Evolutionary conservation across 2,329 filamentous ascomycete species (phyloP), one percentile per base, ranked within the genome.

Genomic region (Penicillium janthinellum): DNA sequence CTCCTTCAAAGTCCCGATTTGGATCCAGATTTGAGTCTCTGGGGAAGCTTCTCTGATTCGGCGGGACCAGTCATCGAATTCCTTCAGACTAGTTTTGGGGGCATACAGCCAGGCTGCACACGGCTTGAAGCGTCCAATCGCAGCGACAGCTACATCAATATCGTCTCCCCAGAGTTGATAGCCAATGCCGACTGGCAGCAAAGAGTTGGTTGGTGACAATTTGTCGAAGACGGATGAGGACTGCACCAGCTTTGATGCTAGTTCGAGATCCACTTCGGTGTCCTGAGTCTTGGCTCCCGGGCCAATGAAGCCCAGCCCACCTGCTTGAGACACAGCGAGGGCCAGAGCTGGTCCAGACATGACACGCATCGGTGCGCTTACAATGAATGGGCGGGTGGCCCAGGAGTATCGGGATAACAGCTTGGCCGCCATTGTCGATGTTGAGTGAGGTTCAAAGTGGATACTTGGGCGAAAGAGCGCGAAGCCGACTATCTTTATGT

Each of bases 331-430:
- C 14, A 91, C 82, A 37, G 86, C 83, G 17, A 87, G 77, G 2
- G 88, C 86, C 1, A 92, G 80, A 0, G 71, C 81, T 60, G 73
- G 84, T 68, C 76, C 82, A 62, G 82, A 78, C 64, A 91, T 86
- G 22, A 88, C 80, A 53, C 88, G 85, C 90, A 92, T 92, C 0
- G 90, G 90, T 2, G 88, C 90, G 56, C 82, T 78, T 56, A 85
- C 79, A 22, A 92, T 81, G 17, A 91, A 75, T 1, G 88, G 88
- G 2, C 73, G 68, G n/a, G 79, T 71, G 4, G 80, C 82, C 86
- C 87, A 90, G 65, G 87, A 85, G 67, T 88, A 88, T 78, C 61
- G 60, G 2, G 63, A 63, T 8, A 69, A 28, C 39, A 70, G 35
- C 39, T 55, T 68, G 20, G 56, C 42, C 15, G 63, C 52, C 67